Evolutionary conservation across 495 filamentous ascomycete genomes (phyloP), one percentile per base, ranked within the genome.

Genomic region (Penicillium parvum): DNA sequence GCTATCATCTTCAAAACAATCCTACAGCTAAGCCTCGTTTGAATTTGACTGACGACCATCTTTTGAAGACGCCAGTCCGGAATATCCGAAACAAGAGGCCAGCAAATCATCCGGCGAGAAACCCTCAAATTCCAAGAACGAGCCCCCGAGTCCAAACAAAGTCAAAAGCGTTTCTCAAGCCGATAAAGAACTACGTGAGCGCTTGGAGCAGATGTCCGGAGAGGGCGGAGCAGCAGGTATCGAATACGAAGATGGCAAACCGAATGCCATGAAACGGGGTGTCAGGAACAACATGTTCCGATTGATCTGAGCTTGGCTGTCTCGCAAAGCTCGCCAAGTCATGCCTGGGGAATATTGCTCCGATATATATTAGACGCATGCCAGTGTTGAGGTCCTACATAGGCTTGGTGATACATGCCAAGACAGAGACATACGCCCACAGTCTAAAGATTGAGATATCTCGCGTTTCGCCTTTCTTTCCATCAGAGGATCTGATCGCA

Each of bases 241-340:
- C 7, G 87, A 91, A 64, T 81, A 83, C 47, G 86, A 90, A 58
- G 76, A 90, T 50, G 88, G 88, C 0, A 71, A 83, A 54, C 78
- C 86, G 1, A 78, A 76, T 7, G 69, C 82, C 1, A 86, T 91
- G 84, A 92, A 90, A 64, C 70, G 86, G 32, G 71, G 81, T 21
- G 88, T 91, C 5, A 81, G 71, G 50, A 77, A 84, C 28, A 88
- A 90, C 50, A 90, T 90, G 84, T 90, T 91, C 52, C 67, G 81
- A 20, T 72, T 80, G 47, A 85, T 81, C 20, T 83, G 45, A 73
- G 17, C 14, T n/a, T n/a, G n/a, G n/a, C n/a, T n/a, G n/a, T n/a
- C n/a, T n/a, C n/a, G n/a, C n/a, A 11, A 20, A 20, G 11, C 11
- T 21, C 4, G 20, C 10, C 7, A 7, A n/a, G 10, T 7, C 20